phyloP scores from a whole-genome alignment of 306 rosid genomes.

The Inga laurina region DNA sequence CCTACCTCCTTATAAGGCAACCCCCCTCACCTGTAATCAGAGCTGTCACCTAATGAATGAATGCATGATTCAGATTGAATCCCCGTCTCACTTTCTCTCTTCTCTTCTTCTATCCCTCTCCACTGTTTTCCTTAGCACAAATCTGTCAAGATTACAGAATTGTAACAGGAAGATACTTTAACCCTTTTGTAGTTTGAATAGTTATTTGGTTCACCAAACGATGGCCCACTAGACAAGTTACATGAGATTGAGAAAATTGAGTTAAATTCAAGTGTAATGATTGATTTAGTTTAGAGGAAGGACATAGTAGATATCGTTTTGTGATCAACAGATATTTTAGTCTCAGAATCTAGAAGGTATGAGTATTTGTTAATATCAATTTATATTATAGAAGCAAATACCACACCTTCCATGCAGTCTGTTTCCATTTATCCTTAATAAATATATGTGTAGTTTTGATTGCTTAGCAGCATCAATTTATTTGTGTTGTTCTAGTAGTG shows the following conservation, averaged over 20 bases:
- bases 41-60: too few relatives aligned
- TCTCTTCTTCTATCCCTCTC: too few relatives aligned
- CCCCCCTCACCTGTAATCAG: too few relatives aligned
- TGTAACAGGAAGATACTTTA: neutral
- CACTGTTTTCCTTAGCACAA: too few relatives aligned
- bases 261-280: neutral
- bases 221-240: neutral
- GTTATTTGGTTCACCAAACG: neutral
- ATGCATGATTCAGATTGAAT: too few relatives aligned
- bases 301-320: neutral
- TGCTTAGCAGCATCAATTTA: neutral
- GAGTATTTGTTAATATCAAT: neutral
- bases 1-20: too few relatives aligned
- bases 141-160: too few relatives aligned
- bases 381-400: neutral
- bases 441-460: neutral
- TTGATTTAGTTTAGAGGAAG: neutral
- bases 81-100: too few relatives aligned
- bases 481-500: neutral
- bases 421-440: neutral
- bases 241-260: neutral
- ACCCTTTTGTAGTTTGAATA: neutral
- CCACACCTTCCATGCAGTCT: neutral
- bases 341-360: neutral
- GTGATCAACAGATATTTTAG: neutral